phyloP scores from a whole-genome alignment of 345 rosid species.

The Noccaea caerulescens region DNA sequence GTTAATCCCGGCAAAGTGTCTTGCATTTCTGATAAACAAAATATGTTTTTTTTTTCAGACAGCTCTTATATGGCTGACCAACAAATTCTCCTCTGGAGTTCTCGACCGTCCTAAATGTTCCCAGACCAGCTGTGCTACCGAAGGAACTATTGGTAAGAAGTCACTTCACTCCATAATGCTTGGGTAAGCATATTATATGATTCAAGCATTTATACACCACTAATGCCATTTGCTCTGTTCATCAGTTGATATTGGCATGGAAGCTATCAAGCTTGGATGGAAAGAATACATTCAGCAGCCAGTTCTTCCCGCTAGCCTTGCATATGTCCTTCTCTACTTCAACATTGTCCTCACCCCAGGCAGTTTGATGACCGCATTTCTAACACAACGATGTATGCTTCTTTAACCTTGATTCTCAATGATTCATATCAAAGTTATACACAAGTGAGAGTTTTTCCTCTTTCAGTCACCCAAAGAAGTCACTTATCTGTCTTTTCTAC shows the following conservation, averaged over 20 bases:
- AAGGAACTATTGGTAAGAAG: slow-evolving; percentile 58
- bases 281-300: slow-evolving; percentile 92
- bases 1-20: background rate
- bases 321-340: slow-evolving; percentile 83
- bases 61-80: slow-evolving; percentile 73
- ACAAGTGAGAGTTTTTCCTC: background rate
- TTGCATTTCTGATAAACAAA: slow-evolving; percentile 14
- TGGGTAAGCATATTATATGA: slow-evolving; percentile 8
- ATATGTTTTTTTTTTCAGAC: slow-evolving; percentile 52
- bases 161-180: background rate
- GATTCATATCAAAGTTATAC: slow-evolving; percentile 11
- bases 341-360: slow-evolving; percentile 90
- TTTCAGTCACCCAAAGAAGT: background rate
- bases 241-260: slow-evolving; percentile 58
- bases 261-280: slow-evolving; percentile 93
- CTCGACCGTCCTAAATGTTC: slow-evolving; percentile 77
- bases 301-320: slow-evolving; percentile 95
- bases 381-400: slow-evolving; percentile 76
- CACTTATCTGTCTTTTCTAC: slow-evolving; percentile 35
- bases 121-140: slow-evolving; percentile 47
- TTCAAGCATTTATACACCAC: background rate
- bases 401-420: background rate
- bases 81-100: slow-evolving; percentile 84
- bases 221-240: slow-evolving; percentile 32
- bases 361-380: slow-evolving; percentile 95